Evolutionary conservation across 129 eudicot species (phyloP).

Genomic region (Artemisia annua): DNA sequence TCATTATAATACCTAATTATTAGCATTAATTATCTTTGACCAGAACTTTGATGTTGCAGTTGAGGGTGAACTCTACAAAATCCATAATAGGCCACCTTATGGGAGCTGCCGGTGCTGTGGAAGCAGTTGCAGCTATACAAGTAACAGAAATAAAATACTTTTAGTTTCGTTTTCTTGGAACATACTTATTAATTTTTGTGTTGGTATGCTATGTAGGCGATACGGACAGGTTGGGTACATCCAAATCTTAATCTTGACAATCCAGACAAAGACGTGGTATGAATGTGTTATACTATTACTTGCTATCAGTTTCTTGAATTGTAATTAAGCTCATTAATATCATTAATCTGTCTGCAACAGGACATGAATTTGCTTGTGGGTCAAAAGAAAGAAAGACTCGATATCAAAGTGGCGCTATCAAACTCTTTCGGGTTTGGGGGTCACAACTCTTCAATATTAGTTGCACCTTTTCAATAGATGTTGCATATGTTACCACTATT

Average conservation of each 20-base stretch:
- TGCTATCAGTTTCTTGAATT: background rate
- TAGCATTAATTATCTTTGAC: background rate
- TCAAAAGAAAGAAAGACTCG: constrained; percentile 56
- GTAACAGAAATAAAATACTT: constrained; percentile 30
- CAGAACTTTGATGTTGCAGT: constrained; percentile 36
- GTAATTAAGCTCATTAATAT: background rate
- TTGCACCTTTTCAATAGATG: constrained; percentile 28
- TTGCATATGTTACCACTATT: background rate
- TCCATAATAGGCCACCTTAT: constrained; percentile 90
- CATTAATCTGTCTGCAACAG: constrained; percentile 35
- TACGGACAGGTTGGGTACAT: constrained; percentile 88
- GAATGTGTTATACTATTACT: background rate
- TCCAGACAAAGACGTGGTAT: constrained; percentile 86
- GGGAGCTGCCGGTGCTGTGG: constrained; percentile 95
- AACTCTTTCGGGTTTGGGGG: constrained; percentile 38
- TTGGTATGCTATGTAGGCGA: constrained; percentile 51
- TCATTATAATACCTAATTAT: constrained; percentile 5
- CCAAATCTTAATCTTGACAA: constrained; percentile 83
- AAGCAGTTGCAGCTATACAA: constrained; percentile 88
- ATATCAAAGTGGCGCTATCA: constrained; percentile 27
- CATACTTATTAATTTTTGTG: background rate
- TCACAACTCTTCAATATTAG: constrained; percentile 32
- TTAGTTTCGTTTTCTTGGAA: background rate
- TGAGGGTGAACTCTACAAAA: constrained; percentile 83
- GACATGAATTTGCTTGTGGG: constrained; percentile 64